phyloP scores from a whole-genome alignment of 768 basidiomycete species.

The Rhodotorula taiwanensis region DNA sequence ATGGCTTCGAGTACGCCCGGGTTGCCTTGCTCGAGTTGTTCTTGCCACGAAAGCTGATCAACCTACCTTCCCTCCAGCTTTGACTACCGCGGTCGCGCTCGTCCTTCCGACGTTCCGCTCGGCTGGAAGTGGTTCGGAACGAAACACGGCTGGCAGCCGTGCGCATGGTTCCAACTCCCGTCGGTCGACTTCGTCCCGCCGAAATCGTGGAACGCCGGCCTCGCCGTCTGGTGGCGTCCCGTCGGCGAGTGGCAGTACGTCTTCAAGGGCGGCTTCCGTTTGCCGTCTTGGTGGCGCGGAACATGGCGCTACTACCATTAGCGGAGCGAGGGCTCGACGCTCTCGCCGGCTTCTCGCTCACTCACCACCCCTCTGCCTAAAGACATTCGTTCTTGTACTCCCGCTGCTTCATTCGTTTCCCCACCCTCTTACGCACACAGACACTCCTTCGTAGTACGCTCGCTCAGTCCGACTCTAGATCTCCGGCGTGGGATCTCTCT shows the following conservation, averaged over 20 bases:
- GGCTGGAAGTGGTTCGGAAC: constrained; percentile 4
- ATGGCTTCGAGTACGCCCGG: constrained; percentile 10
- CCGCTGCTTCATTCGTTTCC: too few species aligned
- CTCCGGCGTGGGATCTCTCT: too few species aligned
- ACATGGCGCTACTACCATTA: too few species aligned
- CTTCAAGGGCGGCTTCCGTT: too few species aligned
- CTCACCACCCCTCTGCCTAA: too few species aligned
- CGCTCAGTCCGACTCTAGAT: too few species aligned
- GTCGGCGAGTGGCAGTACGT: neutral
- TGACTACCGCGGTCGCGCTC: neutral
- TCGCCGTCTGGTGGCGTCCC: constrained; percentile 1
- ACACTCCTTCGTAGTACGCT: too few species aligned
- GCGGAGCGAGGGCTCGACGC: too few species aligned
- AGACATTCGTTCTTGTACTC: too few species aligned
- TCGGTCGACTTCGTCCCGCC: neutral
- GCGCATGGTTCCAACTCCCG: neutral
- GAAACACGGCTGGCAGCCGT: constrained; percentile 8
- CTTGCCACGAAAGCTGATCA: neutral
- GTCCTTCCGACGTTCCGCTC: neutral
- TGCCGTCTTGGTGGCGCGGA: too few species aligned
- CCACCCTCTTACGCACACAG: too few species aligned
- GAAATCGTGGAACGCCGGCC: neutral
- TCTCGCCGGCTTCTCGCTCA: too few species aligned
- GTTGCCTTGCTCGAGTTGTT: neutral
- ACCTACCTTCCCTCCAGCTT: neutral